A percentile compares a stretch with the other conserved stretches of the same genome.
phyloP scores from a whole-genome alignment of 176 grass and related monocot genomes.

The Hordeum marinum region DNA sequence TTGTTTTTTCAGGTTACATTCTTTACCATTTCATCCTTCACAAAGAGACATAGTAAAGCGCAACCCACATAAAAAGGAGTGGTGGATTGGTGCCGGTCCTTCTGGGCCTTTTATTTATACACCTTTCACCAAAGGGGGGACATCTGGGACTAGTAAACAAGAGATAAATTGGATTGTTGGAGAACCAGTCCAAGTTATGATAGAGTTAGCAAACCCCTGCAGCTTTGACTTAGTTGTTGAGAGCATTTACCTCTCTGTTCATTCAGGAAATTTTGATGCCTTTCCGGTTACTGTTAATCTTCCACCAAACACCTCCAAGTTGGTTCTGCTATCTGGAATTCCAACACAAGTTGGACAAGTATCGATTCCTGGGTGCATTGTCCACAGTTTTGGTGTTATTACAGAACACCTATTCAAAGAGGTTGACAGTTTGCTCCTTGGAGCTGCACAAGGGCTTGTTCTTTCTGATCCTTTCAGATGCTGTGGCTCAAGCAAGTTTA shows the following conservation, averaged over 20 bases:
- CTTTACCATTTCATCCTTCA: conserved; percentile 86
- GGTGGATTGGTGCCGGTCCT: conserved; percentile 90
- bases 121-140: conserved; percentile 74
- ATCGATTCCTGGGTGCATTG: conserved; percentile 94
- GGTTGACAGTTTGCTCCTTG: conserved; percentile 87
- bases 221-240: conserved; percentile 89
- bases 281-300: conserved; percentile 90
- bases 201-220: conserved; percentile 98
- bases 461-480: conserved; percentile 98
- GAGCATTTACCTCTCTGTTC: conserved; percentile 98
- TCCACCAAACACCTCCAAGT: conserved; percentile 90
- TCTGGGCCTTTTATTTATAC: conserved; percentile 99
- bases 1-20: conserved; percentile 73
- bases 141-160: conserved; percentile 60
- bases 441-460: conserved; percentile 95
- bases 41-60: conserved; percentile 95
- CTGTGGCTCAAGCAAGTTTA: conserved; percentile 92
- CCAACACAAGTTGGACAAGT: conserved; percentile 83
- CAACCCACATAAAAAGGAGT: conserved; percentile 86
- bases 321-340: conserved; percentile 86
- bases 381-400: conserved; percentile 98
- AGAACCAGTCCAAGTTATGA: conserved; percentile 94
- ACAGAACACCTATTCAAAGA: conserved; percentile 99
- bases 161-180: conserved; percentile 91
- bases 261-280: conserved; percentile 97